Evolutionary conservation across 176 grass and related monocot species (phyloP).

Genomic region (Panicum miliaceum): DNA sequence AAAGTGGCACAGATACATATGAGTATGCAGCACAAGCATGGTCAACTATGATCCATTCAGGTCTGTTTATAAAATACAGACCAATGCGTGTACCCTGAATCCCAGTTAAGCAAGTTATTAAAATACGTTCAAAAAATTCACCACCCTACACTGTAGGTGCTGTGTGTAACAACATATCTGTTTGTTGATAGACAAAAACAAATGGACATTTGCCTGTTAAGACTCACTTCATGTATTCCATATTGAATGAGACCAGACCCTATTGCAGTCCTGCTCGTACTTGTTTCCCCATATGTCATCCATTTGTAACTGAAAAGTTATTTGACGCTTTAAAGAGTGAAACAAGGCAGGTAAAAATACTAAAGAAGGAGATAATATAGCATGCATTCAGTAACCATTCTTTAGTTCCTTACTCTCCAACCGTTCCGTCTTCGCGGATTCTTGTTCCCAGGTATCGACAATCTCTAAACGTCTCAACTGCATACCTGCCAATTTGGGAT

Average conservation of each 20-base stretch:
- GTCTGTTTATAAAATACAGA: slow-evolving; percentile 96
- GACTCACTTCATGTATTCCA: slow-evolving; percentile 79
- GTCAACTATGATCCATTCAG: slow-evolving; percentile 91
- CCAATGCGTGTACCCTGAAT: slow-evolving; percentile 82
- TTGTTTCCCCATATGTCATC: slow-evolving; percentile 96
- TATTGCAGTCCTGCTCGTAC: slow-evolving; percentile 68
- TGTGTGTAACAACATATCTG: slow-evolving; percentile 24
- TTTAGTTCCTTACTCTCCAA: slow-evolving; percentile 85
- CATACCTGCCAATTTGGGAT: slow-evolving; percentile 54
- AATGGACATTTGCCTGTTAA: neutral
- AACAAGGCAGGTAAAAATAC: slow-evolving; percentile 23
- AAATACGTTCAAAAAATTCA: slow-evolving; percentile 20
- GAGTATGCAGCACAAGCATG: slow-evolving; percentile 96
- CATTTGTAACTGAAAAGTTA: slow-evolving; percentile 76
- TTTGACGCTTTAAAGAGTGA: slow-evolving; percentile 23
- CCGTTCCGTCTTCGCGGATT: slow-evolving; percentile 67
- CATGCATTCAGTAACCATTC: slow-evolving; percentile 28
- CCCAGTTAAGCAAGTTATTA: slow-evolving; percentile 28
- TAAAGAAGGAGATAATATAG: slow-evolving; percentile 14
- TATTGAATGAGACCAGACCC: slow-evolving; percentile 86
- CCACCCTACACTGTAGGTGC: neutral
- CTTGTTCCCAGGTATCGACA: slow-evolving; percentile 92
- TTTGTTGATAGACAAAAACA: slow-evolving; percentile 21
- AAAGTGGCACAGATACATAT: slow-evolving; percentile 84
- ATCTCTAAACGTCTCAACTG: slow-evolving; percentile 85